Base-by-base conservation (phyloP, 1,284 basidiomycete genomes). In the Cryptococcus deneoformans region DNA sequence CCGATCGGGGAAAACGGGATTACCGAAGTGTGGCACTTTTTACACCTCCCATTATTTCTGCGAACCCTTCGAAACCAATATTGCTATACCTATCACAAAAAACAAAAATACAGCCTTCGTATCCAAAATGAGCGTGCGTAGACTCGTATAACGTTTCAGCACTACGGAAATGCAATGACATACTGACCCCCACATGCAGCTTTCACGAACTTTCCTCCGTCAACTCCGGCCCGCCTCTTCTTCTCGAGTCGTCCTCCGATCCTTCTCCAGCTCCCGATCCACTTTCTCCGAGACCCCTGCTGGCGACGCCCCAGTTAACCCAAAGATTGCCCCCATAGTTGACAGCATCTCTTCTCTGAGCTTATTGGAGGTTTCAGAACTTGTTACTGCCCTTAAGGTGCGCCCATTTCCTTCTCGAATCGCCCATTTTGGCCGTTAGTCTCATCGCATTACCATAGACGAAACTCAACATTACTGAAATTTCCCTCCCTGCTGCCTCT, bases 381-480 rank as follows among this genome's bases (percentile, higher is more conserved):
- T 99, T 56, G 94, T 99, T 43, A 80, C 89, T 7, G 81, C 88
- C 46, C 83, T 99, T 70, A 99, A 99, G 85, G 94, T 90, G 58
- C 45, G 78, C 73, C 78, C 9, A 46, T 14, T 49, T 39, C 34
- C 39, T 40, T 50, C 5, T 50, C 14, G 20, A 48, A 6, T 47
- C 11, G 46, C 16, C 2, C 37, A 12, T 6, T 5, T 16, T 34
- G 12, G n/a, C 9, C 11, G 11, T 16, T 50, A 14, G 14, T 11
- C 35, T 11, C 40, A 29, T n/a, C 34, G 12, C 42, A 24, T 46
- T 49, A 16, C n/a, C 35, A 47, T 48, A 96, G 93, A 84, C 90
- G 57, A 87, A 90, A 62, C 79, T 99, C 60, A 99, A 99, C 79
- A 99, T 99, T 67, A 91, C 94, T 78, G 96, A 99, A 80, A 91